Conservation (phyloP, 78 protist species). For the Chrysochromulina tobinii region DNA sequence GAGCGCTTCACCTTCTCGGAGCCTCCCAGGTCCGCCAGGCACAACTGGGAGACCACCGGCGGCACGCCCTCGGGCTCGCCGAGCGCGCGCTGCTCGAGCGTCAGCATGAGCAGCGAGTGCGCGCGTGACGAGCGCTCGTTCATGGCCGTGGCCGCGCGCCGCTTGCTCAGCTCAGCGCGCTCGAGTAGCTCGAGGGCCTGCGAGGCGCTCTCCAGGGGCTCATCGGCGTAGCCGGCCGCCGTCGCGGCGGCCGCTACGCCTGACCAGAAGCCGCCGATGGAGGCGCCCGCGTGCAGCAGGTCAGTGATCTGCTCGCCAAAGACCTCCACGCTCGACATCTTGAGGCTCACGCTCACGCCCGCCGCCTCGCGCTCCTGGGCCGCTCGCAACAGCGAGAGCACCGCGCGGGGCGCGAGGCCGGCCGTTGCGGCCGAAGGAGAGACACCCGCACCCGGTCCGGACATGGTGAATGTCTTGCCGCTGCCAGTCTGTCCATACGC, state of each 20-base stretch:
- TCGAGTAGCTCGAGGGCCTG: neutral
- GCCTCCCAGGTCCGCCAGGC: conserved; percentile 34
- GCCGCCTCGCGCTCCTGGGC: neutral
- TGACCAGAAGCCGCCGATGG: neutral
- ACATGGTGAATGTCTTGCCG: conserved; percentile 17
- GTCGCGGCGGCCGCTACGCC: neutral
- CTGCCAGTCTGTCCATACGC: conserved; percentile 34
- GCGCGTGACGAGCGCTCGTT: conserved; percentile 54
- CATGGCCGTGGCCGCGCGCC: conserved; percentile 46
- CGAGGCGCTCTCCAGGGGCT: neutral
- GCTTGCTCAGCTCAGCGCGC: neutral
- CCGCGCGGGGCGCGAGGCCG: conserved; percentile 15
- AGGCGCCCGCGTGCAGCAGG: conserved; percentile 7
- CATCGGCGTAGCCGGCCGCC: neutral
- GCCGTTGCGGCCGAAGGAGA: neutral
- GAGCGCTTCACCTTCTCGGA: conserved; percentile 8
- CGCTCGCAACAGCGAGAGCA: neutral
- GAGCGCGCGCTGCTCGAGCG: conserved; percentile 17
- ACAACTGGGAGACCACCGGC: neutral
- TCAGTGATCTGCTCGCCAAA: conserved; percentile 24
- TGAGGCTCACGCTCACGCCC: neutral
- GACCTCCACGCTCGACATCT: conserved; percentile 12
- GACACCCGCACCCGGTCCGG: neutral
- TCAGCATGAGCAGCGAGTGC: conserved; percentile 42
- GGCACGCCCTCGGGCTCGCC: neutral